These are phyloP conservation scores for Tolypocladium album DNA, from an alignment of 2,329 filamentous ascomycete species.

Conservation along the genomic window DNA sequence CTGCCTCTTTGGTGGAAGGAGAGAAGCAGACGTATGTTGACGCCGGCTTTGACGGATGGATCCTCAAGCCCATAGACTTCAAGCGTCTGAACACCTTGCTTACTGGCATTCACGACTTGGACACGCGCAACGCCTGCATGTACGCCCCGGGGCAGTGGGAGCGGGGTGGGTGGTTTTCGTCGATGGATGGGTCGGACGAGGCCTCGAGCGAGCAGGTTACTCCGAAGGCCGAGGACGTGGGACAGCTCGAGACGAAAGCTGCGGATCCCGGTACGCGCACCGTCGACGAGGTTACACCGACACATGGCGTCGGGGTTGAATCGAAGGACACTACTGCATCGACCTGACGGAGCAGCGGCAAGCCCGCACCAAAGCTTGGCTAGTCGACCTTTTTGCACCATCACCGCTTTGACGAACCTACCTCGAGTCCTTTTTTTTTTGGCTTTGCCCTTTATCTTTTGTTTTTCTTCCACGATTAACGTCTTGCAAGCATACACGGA, in stretches of 20 bases:
- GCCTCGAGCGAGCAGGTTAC: slow-evolving; percentile 13
- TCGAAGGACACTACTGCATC: background rate
- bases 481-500: background rate
- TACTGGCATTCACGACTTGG: slow-evolving; percentile 53
- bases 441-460: too few relatives aligned
- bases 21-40: slow-evolving; percentile 60
- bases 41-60: slow-evolving; percentile 83
- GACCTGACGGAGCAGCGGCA: background rate
- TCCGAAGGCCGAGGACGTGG: slow-evolving; percentile 12
- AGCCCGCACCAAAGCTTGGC: background rate
- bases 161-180: slow-evolving; percentile 68
- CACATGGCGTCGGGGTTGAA: background rate
- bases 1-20: slow-evolving; percentile 66
- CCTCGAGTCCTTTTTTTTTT: background rate
- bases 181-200: slow-evolving; percentile 5
- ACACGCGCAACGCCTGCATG: slow-evolving; percentile 47
- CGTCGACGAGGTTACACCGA: background rate
- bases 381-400: background rate
- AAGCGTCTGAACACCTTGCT: slow-evolving; percentile 60
- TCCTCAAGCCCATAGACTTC: slow-evolving; percentile 81
- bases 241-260: background rate
- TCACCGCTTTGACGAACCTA: background rate
- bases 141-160: slow-evolving; percentile 72
- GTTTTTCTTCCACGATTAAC: background rate
- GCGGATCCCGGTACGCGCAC: background rate